These are phyloP conservation scores for Apiotrichum brassicae DNA, from an alignment of 1,284 basidiomycete species.

Conservation along the genomic window DNA sequence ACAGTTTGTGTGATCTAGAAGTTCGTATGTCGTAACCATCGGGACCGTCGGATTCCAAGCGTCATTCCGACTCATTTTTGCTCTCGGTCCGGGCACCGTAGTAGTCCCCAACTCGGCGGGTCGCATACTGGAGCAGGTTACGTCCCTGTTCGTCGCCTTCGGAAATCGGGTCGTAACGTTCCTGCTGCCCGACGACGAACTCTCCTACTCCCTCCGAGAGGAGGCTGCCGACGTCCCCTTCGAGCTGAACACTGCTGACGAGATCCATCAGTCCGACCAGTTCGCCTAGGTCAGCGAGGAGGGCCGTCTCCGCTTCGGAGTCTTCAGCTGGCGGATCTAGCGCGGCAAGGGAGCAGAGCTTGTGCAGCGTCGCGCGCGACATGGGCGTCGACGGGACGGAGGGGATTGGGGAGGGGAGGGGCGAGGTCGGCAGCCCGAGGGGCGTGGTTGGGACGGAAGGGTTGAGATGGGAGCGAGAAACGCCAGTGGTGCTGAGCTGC, in stretches of 20 bases:
- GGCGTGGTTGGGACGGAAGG: conserved; percentile 2
- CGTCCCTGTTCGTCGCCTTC: conserved; percentile 5
- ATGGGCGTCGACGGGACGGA: conserved; percentile 5
- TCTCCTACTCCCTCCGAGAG: conserved; percentile 10
- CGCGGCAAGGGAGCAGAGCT: conserved; percentile 14
- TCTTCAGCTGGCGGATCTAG: conserved; percentile 14
- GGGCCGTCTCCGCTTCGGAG: conserved; percentile 5
- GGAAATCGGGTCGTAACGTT: neutral
- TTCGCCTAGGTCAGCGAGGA: conserved; percentile 15
- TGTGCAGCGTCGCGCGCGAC: conserved; percentile 6
- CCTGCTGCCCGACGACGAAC: conserved; percentile 4
- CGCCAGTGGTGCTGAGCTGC: neutral
- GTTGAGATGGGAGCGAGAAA: conserved; percentile 1
- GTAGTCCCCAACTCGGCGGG: conserved; percentile 17
- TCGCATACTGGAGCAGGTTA: conserved; percentile 15
- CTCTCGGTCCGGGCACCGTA: conserved; percentile 15
- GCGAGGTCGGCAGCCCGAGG: conserved; percentile 10
- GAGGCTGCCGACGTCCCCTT: conserved; percentile 8
- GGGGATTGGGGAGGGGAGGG: conserved; percentile 6
- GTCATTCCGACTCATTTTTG: no score
- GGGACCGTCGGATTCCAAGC: no score
- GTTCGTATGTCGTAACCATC: no score
- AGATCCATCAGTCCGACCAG: conserved; percentile 23
- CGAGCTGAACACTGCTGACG: conserved; percentile 12
- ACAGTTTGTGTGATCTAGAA: no score